phyloP scores from a whole-genome alignment of 192 early-diverging fungal species.

The Rhizophagus clarus region DNA sequence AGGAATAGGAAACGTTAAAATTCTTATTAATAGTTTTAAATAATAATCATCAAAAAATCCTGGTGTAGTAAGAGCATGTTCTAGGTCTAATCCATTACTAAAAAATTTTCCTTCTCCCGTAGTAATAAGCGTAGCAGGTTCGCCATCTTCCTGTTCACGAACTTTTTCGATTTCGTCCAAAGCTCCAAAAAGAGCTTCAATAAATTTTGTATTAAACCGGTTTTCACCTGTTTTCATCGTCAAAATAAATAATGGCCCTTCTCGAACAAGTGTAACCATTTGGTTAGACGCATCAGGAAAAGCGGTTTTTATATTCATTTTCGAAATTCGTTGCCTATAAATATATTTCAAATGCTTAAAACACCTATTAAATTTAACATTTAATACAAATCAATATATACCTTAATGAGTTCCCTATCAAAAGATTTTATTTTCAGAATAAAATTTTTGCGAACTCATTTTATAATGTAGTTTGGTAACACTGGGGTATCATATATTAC shows the following conservation, averaged over 20 bases:
- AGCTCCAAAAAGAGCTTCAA: slow-evolving; percentile 55
- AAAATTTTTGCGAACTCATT: too few relatives aligned
- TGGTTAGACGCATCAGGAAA: not conserved
- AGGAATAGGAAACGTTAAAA: slow-evolving; percentile 68
- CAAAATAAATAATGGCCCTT: slow-evolving; percentile 63
- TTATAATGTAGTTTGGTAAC: too few relatives aligned
- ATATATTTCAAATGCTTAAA: not conserved
- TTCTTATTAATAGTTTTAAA: slow-evolving; percentile 57
- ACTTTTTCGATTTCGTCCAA: slow-evolving; percentile 61
- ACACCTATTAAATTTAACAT: not conserved
- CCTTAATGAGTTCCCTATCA: too few relatives aligned
- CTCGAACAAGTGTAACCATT: slow-evolving; percentile 16
- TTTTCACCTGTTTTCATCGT: slow-evolving; percentile 68
- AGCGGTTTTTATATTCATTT: not conserved
- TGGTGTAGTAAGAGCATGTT: slow-evolving; percentile 41
- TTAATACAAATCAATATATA: not conserved
- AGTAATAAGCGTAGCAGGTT: slow-evolving; percentile 62
- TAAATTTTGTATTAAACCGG: slow-evolving; percentile 65
- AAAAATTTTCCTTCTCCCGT: slow-evolving; percentile 70
- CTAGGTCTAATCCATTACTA: slow-evolving; percentile 68
- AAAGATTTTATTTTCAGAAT: too few relatives aligned
- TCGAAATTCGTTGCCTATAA: not conserved
- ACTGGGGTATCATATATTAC: too few relatives aligned
- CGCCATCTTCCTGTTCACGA: slow-evolving; percentile 40
- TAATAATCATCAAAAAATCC: slow-evolving; percentile 57